Evolutionary conservation across 1,284 basidiomycete genomes (phyloP).

Genomic region (Papiliotrema flavescens): DNA sequence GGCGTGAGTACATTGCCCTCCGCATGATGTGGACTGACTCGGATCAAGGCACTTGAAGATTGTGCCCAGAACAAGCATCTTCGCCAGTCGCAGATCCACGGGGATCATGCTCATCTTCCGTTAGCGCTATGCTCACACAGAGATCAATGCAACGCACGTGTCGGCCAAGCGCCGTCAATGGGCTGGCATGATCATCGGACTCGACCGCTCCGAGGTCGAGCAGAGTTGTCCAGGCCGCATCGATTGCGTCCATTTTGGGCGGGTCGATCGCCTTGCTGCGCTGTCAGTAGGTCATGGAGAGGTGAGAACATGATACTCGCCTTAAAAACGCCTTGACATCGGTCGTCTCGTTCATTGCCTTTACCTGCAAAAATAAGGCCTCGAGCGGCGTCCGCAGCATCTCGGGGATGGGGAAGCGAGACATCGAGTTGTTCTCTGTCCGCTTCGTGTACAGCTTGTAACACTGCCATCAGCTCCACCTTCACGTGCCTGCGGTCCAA

Average conservation of each 20-base stretch:
- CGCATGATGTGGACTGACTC: conserved; percentile 8
- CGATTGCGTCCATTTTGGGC: conserved; percentile 70
- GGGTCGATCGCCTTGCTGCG: conserved; percentile 72
- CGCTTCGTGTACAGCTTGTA: conserved; percentile 77
- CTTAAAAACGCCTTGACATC: conserved; percentile 65
- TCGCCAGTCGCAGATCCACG: conserved; percentile 82
- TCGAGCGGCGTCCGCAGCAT: conserved; percentile 87
- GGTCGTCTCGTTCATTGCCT: conserved; percentile 71
- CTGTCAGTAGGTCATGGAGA: neutral
- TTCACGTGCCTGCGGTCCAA: too few species aligned
- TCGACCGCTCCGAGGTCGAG: conserved; percentile 75
- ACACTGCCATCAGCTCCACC: conserved; percentile 45
- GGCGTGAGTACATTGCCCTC: neutral
- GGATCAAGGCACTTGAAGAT: conserved; percentile 73
- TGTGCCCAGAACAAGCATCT: conserved; percentile 83
- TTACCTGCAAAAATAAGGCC: conserved; percentile 75
- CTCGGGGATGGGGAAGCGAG: conserved; percentile 74
- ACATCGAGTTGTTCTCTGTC: conserved; percentile 68
- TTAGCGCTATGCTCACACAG: neutral
- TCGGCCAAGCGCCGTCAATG: conserved; percentile 75
- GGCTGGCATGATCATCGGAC: conserved; percentile 55
- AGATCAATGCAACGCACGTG: conserved; percentile 59
- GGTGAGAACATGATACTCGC: conserved; percentile 8
- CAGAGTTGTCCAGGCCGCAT: conserved; percentile 71
- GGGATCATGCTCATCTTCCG: conserved; percentile 69